phyloP scores from a whole-genome alignment of 73 alveolate species.

The Tetrahymena thermophila region DNA sequence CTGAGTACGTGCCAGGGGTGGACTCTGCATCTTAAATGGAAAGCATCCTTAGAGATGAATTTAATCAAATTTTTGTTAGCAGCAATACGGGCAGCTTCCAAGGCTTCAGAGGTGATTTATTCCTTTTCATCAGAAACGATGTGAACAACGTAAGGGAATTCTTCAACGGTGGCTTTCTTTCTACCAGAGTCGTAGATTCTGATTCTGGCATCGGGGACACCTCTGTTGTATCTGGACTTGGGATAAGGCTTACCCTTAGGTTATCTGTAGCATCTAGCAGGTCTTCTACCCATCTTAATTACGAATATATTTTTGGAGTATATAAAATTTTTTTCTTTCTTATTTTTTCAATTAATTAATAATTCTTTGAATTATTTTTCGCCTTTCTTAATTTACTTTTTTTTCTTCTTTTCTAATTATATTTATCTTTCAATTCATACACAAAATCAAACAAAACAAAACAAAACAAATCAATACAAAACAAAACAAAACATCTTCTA shows the following conservation, averaged over 20 bases:
- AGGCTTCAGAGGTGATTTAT: conserved; percentile 95
- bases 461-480: too few species aligned
- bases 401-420: neutral
- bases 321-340: neutral
- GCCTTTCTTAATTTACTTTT: neutral
- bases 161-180: conserved; percentile 78
- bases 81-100: conserved; percentile 99
- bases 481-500: neutral
- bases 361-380: neutral
- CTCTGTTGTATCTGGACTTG: conserved; percentile 93
- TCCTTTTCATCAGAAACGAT: conserved; percentile 96
- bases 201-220: conserved; percentile 98
- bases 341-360: neutral
- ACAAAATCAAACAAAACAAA: neutral
- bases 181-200: conserved; percentile 93
- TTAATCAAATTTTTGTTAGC: conserved; percentile 90
- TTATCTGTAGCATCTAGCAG: conserved; percentile 95
- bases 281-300: conserved; percentile 82
- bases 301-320: neutral
- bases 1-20: conserved; percentile 98
- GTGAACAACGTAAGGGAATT: conserved; percentile 78
- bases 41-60: conserved; percentile 86
- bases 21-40: conserved; percentile 94
- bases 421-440: neutral
- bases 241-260: conserved; percentile 96